Evolutionary conservation across 257 asterid genomes (phyloP), one percentile per base, ranked within the genome.

Genomic region (Echium plantagineum): DNA sequence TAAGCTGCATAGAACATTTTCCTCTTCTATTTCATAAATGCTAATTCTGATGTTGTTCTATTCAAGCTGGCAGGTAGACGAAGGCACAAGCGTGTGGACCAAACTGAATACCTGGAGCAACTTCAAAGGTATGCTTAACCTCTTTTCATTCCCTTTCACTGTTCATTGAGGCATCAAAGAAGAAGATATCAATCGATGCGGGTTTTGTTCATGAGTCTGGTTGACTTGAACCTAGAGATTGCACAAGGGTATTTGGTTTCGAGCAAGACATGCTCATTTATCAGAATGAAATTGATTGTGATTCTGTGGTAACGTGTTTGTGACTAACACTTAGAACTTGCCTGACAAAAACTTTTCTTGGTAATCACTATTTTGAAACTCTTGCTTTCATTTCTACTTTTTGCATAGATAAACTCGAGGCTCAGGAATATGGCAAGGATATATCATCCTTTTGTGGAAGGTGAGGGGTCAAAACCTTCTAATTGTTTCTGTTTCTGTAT

Each of bases 371-470:
- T 35, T 35, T 35, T 35, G 12, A 35, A 55, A 71, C 58, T 30
- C 58, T 32, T 26, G 22, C 9, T 32, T 71, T 21, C 46, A 22
- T 57, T 52, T 55, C 47, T 22, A 58, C 56, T 70, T 52, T 4
- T 61, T 61, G 60, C 49, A 42, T 59, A 90, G 97, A 71, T 69
- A 87, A 80, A 74, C 96, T 83, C 81, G 97, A 87, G 75, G 97
- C 96, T 30, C 71, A 77, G 57, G 95, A 90, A 62, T 72, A 90
- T 73, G 71, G 96, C 4, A 90, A 90, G 72, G 85, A 80, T 46
- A 81, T 90, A 68, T 90, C 96, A 59, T 66, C 89, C 69, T 91
- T 85, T 66, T 91, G 97, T 74, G 97, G 96, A 78, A 87, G 96
- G 96, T 90, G 69, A 81, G 79, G 59, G 59, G 16, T 54, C 38